Evolutionary conservation across 2,329 filamentous ascomycete genomes (phyloP).

Genomic region (Metarhizium guizhouense): DNA sequence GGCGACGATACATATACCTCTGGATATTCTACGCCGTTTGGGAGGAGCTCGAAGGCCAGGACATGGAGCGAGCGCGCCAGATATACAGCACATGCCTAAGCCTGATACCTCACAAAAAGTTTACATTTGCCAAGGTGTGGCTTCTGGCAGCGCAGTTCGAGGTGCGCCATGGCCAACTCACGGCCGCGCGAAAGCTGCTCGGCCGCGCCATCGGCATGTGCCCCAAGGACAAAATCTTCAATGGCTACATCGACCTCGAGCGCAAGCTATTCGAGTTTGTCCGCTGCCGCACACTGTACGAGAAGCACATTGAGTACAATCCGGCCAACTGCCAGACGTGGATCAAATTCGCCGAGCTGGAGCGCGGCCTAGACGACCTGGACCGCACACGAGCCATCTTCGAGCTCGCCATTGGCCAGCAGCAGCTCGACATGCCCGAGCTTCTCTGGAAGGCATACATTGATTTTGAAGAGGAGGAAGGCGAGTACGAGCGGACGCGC

Average conservation of each 20-base stretch:
- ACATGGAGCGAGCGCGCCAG: conserved; percentile 70
- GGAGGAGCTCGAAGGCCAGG: conserved; percentile 81
- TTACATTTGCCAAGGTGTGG: conserved; percentile 97
- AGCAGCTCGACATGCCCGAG: conserved; percentile 90
- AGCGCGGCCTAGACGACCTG: conserved; percentile 81
- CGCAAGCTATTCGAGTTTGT: conserved; percentile 90
- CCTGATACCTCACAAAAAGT: conserved; percentile 88
- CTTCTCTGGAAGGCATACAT: conserved; percentile 97
- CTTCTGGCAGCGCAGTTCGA: conserved; percentile 90
- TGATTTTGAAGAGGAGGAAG: conserved; percentile 95
- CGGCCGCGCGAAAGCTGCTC: conserved; percentile 75
- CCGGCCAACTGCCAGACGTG: conserved; percentile 84
- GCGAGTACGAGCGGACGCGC: conserved; percentile 77
- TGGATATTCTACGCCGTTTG: conserved; percentile 97
- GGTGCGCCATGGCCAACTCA: conserved; percentile 74
- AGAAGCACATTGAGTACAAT: conserved; percentile 92
- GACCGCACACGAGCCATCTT: conserved; percentile 86
- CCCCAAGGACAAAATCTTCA: conserved; percentile 92
- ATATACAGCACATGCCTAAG: conserved; percentile 86
- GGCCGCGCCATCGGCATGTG: conserved; percentile 89
- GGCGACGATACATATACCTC: conserved; percentile 93
- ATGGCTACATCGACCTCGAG: conserved; percentile 87
- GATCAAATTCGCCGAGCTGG: conserved; percentile 93
- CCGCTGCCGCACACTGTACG: conserved; percentile 82
- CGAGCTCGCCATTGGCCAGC: conserved; percentile 77